Conservation (phyloP, 805 yeast genomes). For the Teunomyces atbi region DNA sequence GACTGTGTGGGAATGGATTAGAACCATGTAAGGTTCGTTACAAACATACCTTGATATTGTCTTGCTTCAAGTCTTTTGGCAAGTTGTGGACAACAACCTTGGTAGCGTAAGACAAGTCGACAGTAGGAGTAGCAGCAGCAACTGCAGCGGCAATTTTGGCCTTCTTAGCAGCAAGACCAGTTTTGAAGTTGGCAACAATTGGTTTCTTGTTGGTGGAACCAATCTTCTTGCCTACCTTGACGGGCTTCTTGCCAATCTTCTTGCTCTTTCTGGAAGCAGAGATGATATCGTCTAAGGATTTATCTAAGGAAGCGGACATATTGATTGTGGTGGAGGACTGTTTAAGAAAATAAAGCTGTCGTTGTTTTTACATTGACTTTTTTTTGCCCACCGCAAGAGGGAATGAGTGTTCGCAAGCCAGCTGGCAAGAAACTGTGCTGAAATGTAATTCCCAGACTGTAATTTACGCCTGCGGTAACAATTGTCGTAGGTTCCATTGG, state of each 20-base stretch:
- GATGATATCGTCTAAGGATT: constrained; percentile 92
- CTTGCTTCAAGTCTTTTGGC: constrained; percentile 80
- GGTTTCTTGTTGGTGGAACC: constrained; percentile 26
- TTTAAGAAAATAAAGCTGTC: neutral
- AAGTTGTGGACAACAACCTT: constrained; percentile 84
- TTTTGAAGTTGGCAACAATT: constrained; percentile 23
- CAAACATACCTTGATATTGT: constrained; percentile 80
- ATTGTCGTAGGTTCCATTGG: neutral
- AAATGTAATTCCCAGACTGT: neutral
- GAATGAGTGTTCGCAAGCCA: neutral
- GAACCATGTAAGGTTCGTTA: neutral
- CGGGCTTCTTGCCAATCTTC: constrained; percentile 24
- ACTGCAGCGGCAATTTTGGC: constrained; percentile 17
- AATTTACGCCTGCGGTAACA: constrained; percentile 2
- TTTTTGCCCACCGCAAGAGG: neutral
- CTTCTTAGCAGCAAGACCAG: constrained; percentile 23
- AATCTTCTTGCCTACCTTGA: constrained; percentile 37
- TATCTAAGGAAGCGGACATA: constrained; percentile 78
- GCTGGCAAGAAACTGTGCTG: neutral
- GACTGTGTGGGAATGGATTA: neutral
- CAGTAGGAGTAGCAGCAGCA: constrained; percentile 18
- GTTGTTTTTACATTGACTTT: neutral
- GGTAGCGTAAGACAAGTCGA: constrained; percentile 59
- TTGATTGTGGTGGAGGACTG: constrained; percentile 10
- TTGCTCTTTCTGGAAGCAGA: constrained; percentile 46